Evolutionary conservation across 441 rosid species (phyloP), one percentile per base, ranked within the genome.

Genomic region (Cnidoscolus chayamansa): DNA sequence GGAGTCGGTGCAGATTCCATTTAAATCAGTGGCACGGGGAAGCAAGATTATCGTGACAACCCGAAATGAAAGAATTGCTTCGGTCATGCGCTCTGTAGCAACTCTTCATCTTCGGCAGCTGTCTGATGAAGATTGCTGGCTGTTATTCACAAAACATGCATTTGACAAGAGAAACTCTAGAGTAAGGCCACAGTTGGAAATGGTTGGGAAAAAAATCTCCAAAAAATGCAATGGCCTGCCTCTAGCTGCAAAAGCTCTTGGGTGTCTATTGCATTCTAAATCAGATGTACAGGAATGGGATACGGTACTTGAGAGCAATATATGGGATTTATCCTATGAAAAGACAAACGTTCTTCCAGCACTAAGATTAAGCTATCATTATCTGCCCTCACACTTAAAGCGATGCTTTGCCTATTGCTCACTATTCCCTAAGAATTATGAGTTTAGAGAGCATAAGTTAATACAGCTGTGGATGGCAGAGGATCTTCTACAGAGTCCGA

Each of bases 331-430:
- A 54, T 61, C 76, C 1, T 54, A 78, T 48, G 37, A 35, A 35
- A 4, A 35, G 37, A 35, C 37, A 35, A 59, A 37, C n/a, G 66
- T 76, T 1, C 71, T 83, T 48, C 76, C 53, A 16, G 74, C 67
- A 11, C 65, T 83, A 0, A 73, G 76, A 57, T 56, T 83, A 49
- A 83, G 86, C 64, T 83, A 80, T 47, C 64, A 76, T 62, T 76
- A 80, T 56, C 78, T 83, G 17, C 84, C 84, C 12, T 54, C 82
- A 2, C 47, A 78, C 11, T 73, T 81, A 20, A 84, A 81, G 54
- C 74, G 49, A 13, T 81, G 82, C 59, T 84, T 84, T 10, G 76
- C 82, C 5, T 84, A 81, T 6, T 81, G 83, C 76, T 66, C 83
- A 0, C 5, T 81, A n/a, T 76, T 84, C 58, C 84, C 79, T 0